Conservation (phyloP, 2,329 filamentous ascomycete genomes). For the Periconia macrospinosa region DNA sequence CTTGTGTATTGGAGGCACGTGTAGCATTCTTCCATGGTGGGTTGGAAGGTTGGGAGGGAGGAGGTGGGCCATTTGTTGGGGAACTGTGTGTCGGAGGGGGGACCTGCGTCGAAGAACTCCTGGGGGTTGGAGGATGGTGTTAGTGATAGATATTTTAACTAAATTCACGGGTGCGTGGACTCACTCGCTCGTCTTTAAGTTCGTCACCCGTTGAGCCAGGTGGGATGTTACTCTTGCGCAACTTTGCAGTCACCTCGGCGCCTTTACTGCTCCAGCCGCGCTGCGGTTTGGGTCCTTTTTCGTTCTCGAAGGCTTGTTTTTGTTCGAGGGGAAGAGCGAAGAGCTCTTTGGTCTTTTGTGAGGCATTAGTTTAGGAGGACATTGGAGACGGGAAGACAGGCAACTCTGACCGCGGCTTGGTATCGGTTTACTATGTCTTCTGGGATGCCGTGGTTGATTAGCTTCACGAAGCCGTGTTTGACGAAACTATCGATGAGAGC, state of each 20-base stretch:
- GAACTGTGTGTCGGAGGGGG: background rate
- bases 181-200: constrained; percentile 5
- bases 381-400: background rate
- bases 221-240: no score
- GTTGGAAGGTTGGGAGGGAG: constrained; percentile 13
- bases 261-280: constrained; percentile 9
- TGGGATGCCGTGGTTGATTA: constrained; percentile 10
- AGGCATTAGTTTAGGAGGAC: background rate
- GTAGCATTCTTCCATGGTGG: constrained; percentile 16
- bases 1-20: constrained; percentile 5
- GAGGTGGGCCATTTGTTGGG: constrained; percentile 7
- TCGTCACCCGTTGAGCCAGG: background rate
- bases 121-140: no score
- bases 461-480: constrained; percentile 8
- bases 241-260: constrained; percentile 1
- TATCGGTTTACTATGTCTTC: constrained; percentile 5
- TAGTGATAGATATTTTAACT: background rate
- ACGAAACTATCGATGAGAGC: background rate
- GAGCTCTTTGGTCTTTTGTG: constrained; percentile 13
- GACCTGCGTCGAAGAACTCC: constrained; percentile 11
- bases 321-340: constrained; percentile 8
- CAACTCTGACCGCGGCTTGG: constrained; percentile 1
- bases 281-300: constrained; percentile 7
- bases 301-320: constrained; percentile 4
- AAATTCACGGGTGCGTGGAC: background rate